These are phyloP conservation scores for Rhynchosporium graminicola DNA, from an alignment of 2,329 filamentous ascomycete genomes.

Conservation along the genomic window DNA sequence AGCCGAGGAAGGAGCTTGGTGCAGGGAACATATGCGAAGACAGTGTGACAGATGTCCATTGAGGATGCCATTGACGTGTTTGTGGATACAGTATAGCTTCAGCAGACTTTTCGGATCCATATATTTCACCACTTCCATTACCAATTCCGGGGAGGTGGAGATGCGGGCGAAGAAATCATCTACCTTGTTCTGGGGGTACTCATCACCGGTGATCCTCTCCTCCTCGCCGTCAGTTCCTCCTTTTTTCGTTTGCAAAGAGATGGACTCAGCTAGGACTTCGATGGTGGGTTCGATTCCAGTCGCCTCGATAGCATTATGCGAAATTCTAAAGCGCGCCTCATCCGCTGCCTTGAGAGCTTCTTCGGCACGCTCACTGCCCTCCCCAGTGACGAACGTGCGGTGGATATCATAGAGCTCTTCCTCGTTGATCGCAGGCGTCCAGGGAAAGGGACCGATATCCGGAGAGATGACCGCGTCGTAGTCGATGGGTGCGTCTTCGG, in stretches of 20 bases:
- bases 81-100: constrained; percentile 2
- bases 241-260: not conserved
- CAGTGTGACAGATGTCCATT: constrained; percentile 60
- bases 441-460: not conserved
- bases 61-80: constrained; percentile 41
- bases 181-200: not conserved
- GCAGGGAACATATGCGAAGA: constrained; percentile 55
- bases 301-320: not conserved
- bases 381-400: not conserved
- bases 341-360: not conserved
- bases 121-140: constrained; percentile 10
- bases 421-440: constrained; percentile 1
- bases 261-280: not conserved
- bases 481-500: not conserved
- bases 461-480: not conserved
- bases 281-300: constrained; percentile 4
- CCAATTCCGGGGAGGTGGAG: not conserved
- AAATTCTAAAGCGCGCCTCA: not conserved
- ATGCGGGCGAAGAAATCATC: constrained; percentile 12
- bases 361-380: not conserved
- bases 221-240: not conserved
- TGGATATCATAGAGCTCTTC: not conserved
- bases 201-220: constrained; percentile 6
- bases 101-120: not conserved
- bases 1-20: constrained; percentile 56